Evolutionary conservation across 2,329 filamentous ascomycete species (phyloP), one percentile per base, ranked within the genome.

Genomic region (Fusarium dimerum): DNA sequence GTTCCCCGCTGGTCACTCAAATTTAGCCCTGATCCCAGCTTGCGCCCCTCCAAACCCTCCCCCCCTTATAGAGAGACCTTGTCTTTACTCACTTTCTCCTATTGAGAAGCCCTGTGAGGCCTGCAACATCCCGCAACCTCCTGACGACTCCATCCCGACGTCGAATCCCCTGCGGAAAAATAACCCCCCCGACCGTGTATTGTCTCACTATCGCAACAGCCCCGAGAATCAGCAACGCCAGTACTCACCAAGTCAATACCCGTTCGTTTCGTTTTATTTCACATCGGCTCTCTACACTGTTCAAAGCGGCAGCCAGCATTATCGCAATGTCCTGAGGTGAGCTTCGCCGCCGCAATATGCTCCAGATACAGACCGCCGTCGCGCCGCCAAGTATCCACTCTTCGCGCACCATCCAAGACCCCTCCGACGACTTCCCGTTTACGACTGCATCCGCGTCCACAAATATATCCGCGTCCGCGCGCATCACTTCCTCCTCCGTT

Each of bases 301-400:
- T 12, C 32, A 36, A 36, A 64, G 62, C 55, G 51, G 67, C 55
- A 62, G 66, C 59, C 62, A 26, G 20, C 20, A 7, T 59, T 65
- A 60, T 65, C 66, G 66, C 60, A 61, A 71, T 71, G 69, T 65
- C 65, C 64, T 70, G 62, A 70, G 68, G 61, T 65, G 62, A 64
- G 61, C 63, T 60, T 61, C 54, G 57, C 61, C 62, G 62, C 68
- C 64, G 63, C 62, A 61, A 64, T 48, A 65, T 65, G 63, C 63
- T 65, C 51, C 64, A 63, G 62, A 67, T 65, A 64, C 63, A 65
- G 60, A 67, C 61, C 56, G 55, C 63, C 63, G 64, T 55, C 59
- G 63, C 62, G 65, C 65, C 59, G 59, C 66, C 61, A 65, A 66
- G 64, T 65, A 67, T 64, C 62, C 57, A 65, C 62, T 65, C 61